These are phyloP conservation scores for Turritis glabra DNA, from an alignment of 345 rosid genomes.

Conservation along the genomic window DNA sequence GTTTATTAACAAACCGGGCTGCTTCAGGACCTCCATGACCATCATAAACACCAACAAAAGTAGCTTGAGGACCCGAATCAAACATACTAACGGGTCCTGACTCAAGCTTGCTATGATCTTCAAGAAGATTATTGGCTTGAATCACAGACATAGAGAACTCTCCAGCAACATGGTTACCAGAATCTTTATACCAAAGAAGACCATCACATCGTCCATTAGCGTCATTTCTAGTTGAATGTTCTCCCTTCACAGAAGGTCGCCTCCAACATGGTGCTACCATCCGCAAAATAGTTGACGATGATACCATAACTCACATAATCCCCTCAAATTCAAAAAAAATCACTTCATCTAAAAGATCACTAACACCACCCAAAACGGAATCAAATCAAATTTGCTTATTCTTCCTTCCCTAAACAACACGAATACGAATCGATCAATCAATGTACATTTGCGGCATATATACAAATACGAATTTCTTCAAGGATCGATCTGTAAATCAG, in stretches of 20 bases:
- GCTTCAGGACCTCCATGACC: conserved; percentile 48
- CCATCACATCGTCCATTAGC: conserved; percentile 44
- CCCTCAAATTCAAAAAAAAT: conserved; percentile 42
- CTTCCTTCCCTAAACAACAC: conserved; percentile 37
- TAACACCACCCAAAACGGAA: conserved; percentile 32
- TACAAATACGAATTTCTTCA: not conserved
- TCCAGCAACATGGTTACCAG: conserved; percentile 42
- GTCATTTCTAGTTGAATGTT: conserved; percentile 58
- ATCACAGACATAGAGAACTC: conserved; percentile 46
- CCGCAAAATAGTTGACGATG: conserved; percentile 62
- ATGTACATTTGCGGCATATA: conserved; percentile 9
- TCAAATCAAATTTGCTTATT: conserved; percentile 36
- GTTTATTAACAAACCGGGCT: conserved; percentile 39
- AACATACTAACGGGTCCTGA: conserved; percentile 40
- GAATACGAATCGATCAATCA: not conserved
- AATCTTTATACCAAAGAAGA: conserved; percentile 45
- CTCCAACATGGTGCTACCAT: conserved; percentile 89
- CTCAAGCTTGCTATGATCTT: conserved; percentile 43
- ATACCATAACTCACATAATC: conserved; percentile 81
- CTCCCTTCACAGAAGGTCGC: conserved; percentile 68
- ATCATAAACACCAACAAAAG: conserved; percentile 44
- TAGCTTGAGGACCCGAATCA: conserved; percentile 44
- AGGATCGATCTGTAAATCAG: conserved; percentile 6
- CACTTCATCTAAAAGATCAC: conserved; percentile 45
- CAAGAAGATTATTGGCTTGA: conserved; percentile 43